Conservation (phyloP, 202 grass and related monocot species). For the Brachypodium distachyon region DNA sequence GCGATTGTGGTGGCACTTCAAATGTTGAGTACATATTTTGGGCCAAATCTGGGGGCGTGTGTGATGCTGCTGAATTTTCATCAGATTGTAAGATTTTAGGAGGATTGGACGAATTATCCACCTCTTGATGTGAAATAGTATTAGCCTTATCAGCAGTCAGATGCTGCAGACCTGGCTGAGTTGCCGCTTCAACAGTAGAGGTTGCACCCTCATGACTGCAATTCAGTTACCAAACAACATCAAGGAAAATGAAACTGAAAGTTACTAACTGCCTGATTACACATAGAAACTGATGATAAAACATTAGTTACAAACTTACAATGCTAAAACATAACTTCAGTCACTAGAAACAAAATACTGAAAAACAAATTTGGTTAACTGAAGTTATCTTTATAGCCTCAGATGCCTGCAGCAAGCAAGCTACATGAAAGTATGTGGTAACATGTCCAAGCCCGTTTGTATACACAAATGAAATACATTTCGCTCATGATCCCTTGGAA, state of each 20-base stretch:
- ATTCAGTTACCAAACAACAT: constrained; percentile 24
- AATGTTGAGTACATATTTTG: constrained; percentile 34
- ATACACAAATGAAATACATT: not conserved
- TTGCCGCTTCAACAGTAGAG: constrained; percentile 26
- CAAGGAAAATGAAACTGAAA: constrained; percentile 12
- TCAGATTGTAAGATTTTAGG: constrained; percentile 9
- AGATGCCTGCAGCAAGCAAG: not conserved
- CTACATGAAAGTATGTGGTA: not conserved
- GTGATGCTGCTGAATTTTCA: constrained; percentile 20
- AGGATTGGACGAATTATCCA: constrained; percentile 6
- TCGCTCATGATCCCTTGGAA: not conserved
- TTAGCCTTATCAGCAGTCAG: constrained; percentile 21
- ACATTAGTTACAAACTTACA: not conserved
- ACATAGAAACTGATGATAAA: not conserved
- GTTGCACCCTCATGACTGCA: constrained; percentile 47
- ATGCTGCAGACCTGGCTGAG: constrained; percentile 15
- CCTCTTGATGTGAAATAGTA: constrained; percentile 13
- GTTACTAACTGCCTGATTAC: not conserved
- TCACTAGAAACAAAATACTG: not conserved
- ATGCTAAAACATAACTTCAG: not conserved
- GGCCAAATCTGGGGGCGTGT: constrained; percentile 15
- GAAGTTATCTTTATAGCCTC: not conserved
- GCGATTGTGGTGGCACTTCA: constrained; percentile 18
- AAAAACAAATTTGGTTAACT: not conserved
- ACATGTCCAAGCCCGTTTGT: not conserved